phyloP scores from a whole-genome alignment of 2,329 filamentous ascomycete genomes.

The Aspergillus ibericus region DNA sequence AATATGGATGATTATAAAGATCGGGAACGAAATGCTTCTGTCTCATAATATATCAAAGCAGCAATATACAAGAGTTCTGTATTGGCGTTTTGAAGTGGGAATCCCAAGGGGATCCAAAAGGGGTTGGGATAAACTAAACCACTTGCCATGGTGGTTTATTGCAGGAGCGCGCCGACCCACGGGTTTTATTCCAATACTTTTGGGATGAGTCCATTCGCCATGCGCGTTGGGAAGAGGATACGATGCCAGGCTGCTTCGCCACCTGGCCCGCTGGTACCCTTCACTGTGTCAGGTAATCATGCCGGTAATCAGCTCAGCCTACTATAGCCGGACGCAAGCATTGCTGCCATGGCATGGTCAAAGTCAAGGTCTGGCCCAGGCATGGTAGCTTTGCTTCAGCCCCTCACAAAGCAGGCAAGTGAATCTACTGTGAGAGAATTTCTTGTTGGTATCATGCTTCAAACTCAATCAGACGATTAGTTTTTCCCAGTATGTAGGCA shows the following conservation, averaged over 20 bases:
- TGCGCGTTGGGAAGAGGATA: not conserved
- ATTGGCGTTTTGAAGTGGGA: no score
- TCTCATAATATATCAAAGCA: no score
- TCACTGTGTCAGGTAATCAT: not conserved
- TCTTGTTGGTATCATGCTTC: not conserved
- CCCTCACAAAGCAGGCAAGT: not conserved
- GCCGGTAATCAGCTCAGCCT: not conserved
- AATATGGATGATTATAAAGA: not conserved
- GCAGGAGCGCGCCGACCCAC: no score
- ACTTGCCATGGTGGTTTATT: no score
- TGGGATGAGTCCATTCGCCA: not conserved
- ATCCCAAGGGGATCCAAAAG: no score
- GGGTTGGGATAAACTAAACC: no score
- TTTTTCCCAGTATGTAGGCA: not conserved
- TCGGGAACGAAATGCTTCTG: not conserved
- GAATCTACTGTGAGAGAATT: not conserved
- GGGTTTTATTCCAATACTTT: no score
- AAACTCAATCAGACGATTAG: not conserved
- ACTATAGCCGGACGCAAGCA: not conserved
- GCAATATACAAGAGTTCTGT: no score
- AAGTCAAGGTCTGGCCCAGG: not conserved
- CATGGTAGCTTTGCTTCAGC: not conserved
- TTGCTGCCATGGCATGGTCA: constrained; percentile 1
- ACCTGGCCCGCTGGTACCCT: not conserved
- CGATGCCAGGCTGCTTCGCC: not conserved